A percentile compares a stretch with the other conserved stretches of the same genome.
phyloP scores from a whole-genome alignment of 768 basidiomycete genomes.

The Mrakia hoshinonis region DNA sequence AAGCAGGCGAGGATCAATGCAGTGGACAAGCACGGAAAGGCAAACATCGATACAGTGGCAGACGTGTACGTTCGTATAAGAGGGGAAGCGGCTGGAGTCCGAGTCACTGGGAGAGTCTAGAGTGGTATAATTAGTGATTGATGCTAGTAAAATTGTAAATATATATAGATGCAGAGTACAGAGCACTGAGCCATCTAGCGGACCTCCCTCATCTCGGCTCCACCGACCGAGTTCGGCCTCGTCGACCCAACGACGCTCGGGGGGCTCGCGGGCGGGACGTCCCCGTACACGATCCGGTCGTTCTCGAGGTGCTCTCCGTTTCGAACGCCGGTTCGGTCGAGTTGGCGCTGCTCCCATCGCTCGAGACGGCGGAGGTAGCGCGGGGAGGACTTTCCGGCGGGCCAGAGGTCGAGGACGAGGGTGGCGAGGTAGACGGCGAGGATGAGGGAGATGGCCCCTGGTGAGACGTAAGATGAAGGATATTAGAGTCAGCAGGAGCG shows the following conservation, averaged over 20 bases:
- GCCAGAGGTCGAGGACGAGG: constrained; percentile 43
- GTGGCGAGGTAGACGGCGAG: constrained; percentile 41
- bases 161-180: no score
- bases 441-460: constrained; percentile 35
- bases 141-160: no score
- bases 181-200: constrained; percentile 3
- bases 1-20: no score
- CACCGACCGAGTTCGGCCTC: background rate
- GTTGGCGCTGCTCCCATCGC: constrained; percentile 7
- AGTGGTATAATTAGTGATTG: no score
- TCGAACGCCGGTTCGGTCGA: constrained; percentile 14
- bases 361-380: constrained; percentile 22
- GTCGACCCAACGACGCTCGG: background rate
- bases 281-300: background rate
- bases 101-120: no score
- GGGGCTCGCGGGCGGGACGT: background rate
- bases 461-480: background rate
- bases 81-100: background rate
- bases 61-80: background rate
- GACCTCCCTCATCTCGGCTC: constrained; percentile 3
- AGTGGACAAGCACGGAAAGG: no score
- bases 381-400: constrained; percentile 34
- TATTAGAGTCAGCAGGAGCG: background rate
- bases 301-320: constrained; percentile 7
- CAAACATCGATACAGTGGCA: no score